Conservation (phyloP, 1,284 basidiomycete genomes). For the Sphagnurus paluster region DNA sequence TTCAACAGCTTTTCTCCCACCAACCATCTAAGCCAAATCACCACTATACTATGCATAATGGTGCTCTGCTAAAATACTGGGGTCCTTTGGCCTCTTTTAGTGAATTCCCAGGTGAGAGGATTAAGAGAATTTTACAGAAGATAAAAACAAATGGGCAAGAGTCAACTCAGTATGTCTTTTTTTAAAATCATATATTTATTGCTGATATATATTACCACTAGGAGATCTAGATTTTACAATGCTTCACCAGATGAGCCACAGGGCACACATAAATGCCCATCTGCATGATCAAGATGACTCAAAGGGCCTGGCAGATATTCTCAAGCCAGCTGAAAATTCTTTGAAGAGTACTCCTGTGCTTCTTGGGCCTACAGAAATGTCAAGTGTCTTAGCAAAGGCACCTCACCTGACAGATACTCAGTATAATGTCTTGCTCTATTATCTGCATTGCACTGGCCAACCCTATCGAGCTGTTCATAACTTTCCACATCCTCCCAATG, state of each 20-base stretch:
- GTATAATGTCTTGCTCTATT: slow-evolving; percentile 19
- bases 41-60: slow-evolving; percentile 31
- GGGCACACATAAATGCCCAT: slow-evolving; percentile 12
- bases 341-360: slow-evolving; percentile 3
- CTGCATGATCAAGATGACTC: slow-evolving; percentile 14
- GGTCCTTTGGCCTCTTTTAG: slow-evolving; percentile 4
- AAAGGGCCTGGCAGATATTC: slow-evolving; percentile 7
- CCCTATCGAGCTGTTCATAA: slow-evolving; percentile 9
- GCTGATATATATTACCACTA: too few relatives aligned
- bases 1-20: slow-evolving; percentile 27
- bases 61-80: slow-evolving; percentile 1
- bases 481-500: slow-evolving; percentile 15
- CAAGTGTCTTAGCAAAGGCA: slow-evolving; percentile 12
- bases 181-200: too few relatives aligned
- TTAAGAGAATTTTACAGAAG: slow-evolving; percentile 5
- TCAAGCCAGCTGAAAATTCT: slow-evolving; percentile 7
- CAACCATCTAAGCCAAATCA: slow-evolving; percentile 30
- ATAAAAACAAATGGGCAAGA: background rate
- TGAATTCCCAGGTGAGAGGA: slow-evolving; percentile 5
- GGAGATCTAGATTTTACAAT: slow-evolving; percentile 3
- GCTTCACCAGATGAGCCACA: slow-evolving; percentile 1
- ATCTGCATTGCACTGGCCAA: slow-evolving; percentile 16
- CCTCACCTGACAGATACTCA: slow-evolving; percentile 8
- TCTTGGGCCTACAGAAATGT: slow-evolving; percentile 1
- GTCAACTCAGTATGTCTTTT: background rate